A percentile compares a stretch with the other conserved stretches of the same genome.
These are phyloP conservation scores for Bipolaris gigantea DNA, from an alignment of 2,329 filamentous ascomycete species.

Conservation along the genomic window DNA sequence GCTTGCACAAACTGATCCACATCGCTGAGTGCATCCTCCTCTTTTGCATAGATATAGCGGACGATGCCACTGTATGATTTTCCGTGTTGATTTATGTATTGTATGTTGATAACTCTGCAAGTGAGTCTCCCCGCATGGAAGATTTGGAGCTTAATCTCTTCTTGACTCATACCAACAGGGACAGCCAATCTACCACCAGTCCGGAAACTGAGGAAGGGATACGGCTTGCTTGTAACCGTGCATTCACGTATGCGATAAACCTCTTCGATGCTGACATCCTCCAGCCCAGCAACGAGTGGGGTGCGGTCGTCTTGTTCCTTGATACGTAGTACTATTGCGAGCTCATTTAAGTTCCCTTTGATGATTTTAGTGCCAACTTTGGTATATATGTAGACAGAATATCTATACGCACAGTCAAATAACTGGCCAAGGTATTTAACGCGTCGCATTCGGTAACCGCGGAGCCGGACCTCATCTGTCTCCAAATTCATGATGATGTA, in stretches of 20 bases:
- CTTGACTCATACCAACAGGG: not conserved
- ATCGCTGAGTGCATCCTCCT: not conserved
- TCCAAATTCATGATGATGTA: conserved; percentile 21
- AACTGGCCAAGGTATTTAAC: conserved; percentile 20
- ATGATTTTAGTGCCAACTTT: not conserved
- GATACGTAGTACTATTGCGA: conserved; percentile 6
- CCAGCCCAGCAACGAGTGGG: conserved; percentile 1
- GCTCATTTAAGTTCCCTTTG: conserved; percentile 21
- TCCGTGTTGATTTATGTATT: not conserved
- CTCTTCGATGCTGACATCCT: conserved; percentile 1
- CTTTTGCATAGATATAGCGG: conserved; percentile 4
- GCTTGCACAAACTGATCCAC: not conserved
- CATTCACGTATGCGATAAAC: not conserved
- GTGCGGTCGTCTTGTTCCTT: conserved; percentile 1
- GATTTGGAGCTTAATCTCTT: conserved; percentile 1
- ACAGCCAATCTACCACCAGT: not conserved
- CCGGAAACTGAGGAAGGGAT: conserved; percentile 1
- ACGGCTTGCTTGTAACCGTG: conserved; percentile 4
- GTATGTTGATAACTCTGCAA: conserved; percentile 2
- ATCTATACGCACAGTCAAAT: conserved; percentile 21
- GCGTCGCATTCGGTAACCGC: conserved; percentile 24
- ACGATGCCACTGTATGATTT: conserved; percentile 11
- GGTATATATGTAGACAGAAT: not conserved
- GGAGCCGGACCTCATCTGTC: conserved; percentile 20
- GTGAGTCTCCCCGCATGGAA: conserved; percentile 2